Evolutionary conservation across 805 yeast species (phyloP), one percentile per base, ranked within the genome.

Genomic region (Candida yuanshanica): DNA sequence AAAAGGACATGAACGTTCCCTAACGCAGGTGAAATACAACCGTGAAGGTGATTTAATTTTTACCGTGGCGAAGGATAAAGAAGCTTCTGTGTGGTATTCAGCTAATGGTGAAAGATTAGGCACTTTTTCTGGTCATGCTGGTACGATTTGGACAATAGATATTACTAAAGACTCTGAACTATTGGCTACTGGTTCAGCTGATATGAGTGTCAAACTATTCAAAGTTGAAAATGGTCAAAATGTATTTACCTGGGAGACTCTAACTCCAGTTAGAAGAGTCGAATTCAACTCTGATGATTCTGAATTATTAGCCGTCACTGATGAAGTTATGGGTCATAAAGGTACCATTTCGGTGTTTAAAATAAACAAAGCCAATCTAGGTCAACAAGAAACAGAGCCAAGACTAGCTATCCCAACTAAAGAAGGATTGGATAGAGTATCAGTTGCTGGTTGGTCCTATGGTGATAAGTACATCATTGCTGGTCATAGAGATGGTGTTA

Each of bases 51-150:
- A 93, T 64, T 66, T 93, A 52, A 75, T 93, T 43, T 83, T 93
- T 62, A 81, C 98, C 10, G 90, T 87, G 32, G 88, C 96, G 49
- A 89, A 93, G 65, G 99, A 93, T 74, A 75, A 76, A 54, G 78
- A 81, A 40, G 95, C 95, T 2, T 82, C 90, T 36, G 82, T 91
- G 47, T 95, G 98, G 97, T 93, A 77, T 66, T 79, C 97, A 23
- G 81, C 84, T 48, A 91, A 90, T 63, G 99, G 99, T 56, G 99
- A 93, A 68, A 79, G 98, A 64, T 66, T 93, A 44, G 99, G 99
- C 38, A 93, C 99, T 45, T 77, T 87, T 52, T 79, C 66, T 33
- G 90, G 90, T 9, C 98, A 93, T 64, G 74, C 74, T 44, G 99
- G 99, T 81, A 85, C 96, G 41, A 82, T 93, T 56, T 88, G 95